Percentiles rank a stretch among this genome's conserved stretches.
phyloP scores from a whole-genome alignment of 805 yeast species.

The Kuraishia ogatae region DNA sequence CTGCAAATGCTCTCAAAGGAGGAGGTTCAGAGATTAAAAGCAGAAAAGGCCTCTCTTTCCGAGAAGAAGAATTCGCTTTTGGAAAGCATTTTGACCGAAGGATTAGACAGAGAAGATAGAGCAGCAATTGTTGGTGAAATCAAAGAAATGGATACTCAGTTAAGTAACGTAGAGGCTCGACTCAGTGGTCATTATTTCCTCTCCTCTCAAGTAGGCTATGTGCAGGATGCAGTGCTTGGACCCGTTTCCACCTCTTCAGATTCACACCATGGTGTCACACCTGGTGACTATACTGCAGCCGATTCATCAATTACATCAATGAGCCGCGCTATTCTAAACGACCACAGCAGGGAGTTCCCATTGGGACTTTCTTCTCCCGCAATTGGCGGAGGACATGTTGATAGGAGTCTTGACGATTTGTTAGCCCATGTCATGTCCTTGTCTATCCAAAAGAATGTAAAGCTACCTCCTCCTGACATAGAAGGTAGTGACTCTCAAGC shows the following conservation, averaged over 20 bases:
- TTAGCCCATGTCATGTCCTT: slow-evolving; percentile 37
- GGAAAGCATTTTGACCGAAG: neutral
- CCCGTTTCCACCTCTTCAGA: neutral
- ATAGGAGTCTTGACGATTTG: slow-evolving; percentile 30
- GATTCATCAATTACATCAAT: neutral
- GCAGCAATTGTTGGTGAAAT: neutral
- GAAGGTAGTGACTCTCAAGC: slow-evolving; percentile 13
- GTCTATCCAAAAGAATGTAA: slow-evolving; percentile 32
- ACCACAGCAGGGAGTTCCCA: neutral
- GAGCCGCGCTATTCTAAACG: neutral
- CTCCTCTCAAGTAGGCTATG: slow-evolving; percentile 37
- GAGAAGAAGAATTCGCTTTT: slow-evolving; percentile 3
- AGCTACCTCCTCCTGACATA: slow-evolving; percentile 25
- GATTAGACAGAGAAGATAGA: neutral
- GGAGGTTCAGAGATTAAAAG: slow-evolving; percentile 5
- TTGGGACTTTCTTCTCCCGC: neutral
- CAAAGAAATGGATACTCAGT: slow-evolving; percentile 9
- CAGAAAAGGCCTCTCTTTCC: slow-evolving; percentile 7
- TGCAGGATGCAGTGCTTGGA: slow-evolving; percentile 17
- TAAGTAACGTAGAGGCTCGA: slow-evolving; percentile 13
- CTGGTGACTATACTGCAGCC: slow-evolving; percentile 18
- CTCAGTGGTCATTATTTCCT: slow-evolving; percentile 34
- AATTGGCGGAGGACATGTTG: slow-evolving; percentile 5
- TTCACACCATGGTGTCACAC: slow-evolving; percentile 10
- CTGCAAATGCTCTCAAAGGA: slow-evolving; percentile 4